Base-by-base conservation (phyloP, 2,329 filamentous ascomycete genomes). In the Drechmeria coniospora region DNA sequence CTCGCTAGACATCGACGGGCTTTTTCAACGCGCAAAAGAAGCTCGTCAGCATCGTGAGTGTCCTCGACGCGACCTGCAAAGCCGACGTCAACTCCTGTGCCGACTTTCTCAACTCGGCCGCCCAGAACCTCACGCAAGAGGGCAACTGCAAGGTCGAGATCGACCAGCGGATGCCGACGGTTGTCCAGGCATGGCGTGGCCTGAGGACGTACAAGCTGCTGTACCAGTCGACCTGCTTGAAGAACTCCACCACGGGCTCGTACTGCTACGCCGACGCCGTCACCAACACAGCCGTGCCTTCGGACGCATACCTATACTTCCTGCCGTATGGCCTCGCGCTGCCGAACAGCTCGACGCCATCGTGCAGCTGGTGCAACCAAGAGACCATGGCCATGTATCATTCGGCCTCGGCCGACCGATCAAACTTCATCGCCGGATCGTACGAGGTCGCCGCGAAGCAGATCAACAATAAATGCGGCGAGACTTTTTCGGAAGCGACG, bases 241-340 rank as follows among this genome's bases (percentile, higher is more conserved):
- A 71, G 34, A 70, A 81, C 45, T 61, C 69, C 0, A 53, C 59
- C 1, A 74, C 73, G 1, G 63, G 63, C 27, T 67, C 73, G 38
- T 94, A 87, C 59, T 78, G 72, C 57, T 94, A 83, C 50, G 80
- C 80, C 38, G 77, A 81, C 40, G 83, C 87, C 27, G 73, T 86
- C 34, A 83, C 79, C 26, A 92, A 93, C 53, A 49, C 58, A 5
- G 68, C 70, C 14, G 76, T 69, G 7, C 62, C 79, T 0, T 69
- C 73, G 18, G 78, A 90, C 47, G 67, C 72, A 19, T 87, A 86
- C 45, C 65, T 90, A 20, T 98, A 94, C 56, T 87, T 79, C 43
- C 60, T 95, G 3, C 81, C 86, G 0, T 65, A 92, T 30, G 90
- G 90, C 33, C 65, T 74, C 22, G 52, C 62, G 1, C 57, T 94